A percentile compares a stretch with the other conserved stretches of the same genome.
These are phyloP conservation scores for Cladosporium sp. DNA, from an alignment of 2,329 filamentous ascomycete genomes.

Conservation along the genomic window DNA sequence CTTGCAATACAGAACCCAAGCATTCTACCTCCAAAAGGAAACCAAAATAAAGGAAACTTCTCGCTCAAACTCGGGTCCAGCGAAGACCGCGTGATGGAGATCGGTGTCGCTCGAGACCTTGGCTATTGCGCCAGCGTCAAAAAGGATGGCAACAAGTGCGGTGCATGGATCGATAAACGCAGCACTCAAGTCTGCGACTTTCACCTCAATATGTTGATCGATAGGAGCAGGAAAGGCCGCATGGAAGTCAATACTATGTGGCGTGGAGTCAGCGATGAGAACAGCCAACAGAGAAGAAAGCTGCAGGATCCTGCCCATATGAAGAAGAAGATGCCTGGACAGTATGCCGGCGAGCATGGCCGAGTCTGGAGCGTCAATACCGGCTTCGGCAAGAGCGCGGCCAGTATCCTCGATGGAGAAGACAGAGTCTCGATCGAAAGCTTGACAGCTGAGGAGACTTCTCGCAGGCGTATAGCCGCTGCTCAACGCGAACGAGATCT, in stretches of 20 bases:
- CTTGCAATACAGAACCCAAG: constrained; percentile 87
- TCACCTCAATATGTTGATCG: constrained; percentile 77
- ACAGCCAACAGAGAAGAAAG: constrained; percentile 10
- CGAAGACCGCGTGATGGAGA: constrained; percentile 82
- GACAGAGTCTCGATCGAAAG: constrained; percentile 55
- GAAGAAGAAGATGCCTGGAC: constrained; percentile 19
- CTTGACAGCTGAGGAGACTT: constrained; percentile 50
- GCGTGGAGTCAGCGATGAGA: constrained; percentile 16
- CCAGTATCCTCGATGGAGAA: constrained; percentile 61
- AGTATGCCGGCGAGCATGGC: constrained; percentile 51
- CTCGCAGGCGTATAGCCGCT: constrained; percentile 60
- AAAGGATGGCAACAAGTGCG: constrained; percentile 77
- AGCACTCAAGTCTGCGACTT: constrained; percentile 91
- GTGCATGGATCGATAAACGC: constrained; percentile 78
- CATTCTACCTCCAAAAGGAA: constrained; percentile 79
- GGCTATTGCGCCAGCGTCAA: constrained; percentile 82
- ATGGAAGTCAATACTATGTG: constrained; percentile 74
- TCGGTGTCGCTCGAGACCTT: constrained; percentile 78
- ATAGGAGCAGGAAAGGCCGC: constrained; percentile 62
- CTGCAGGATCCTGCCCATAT: constrained; percentile 13
- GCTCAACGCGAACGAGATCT: constrained; percentile 70
- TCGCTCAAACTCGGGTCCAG: constrained; percentile 79
- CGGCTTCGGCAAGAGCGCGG: constrained; percentile 42
- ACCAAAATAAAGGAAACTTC: constrained; percentile 75
- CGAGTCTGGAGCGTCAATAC: constrained; percentile 38